Percentiles rank a stretch among this genome's conserved stretches.
Evolutionary conservation across 768 basidiomycete species (phyloP).

Genomic region (Imleria badia): DNA sequence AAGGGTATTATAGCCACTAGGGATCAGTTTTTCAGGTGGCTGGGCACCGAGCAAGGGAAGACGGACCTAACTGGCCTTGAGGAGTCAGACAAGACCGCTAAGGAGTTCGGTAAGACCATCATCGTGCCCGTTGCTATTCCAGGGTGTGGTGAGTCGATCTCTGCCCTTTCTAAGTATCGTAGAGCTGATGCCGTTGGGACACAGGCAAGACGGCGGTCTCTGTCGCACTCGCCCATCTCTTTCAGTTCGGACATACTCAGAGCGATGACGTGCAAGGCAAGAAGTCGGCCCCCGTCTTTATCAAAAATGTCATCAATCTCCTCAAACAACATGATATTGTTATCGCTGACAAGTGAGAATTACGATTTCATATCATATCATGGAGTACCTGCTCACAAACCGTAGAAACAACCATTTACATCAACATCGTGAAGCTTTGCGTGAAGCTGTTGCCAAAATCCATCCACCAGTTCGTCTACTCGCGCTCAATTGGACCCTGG

Average conservation of each 20-base stretch:
- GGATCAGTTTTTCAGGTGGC: slow-evolving; percentile 74
- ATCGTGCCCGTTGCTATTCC: slow-evolving; percentile 90
- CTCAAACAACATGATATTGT: slow-evolving; percentile 72
- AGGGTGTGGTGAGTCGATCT: slow-evolving; percentile 71
- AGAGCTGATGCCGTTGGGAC: not conserved
- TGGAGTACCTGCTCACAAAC: not conserved
- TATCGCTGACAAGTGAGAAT: slow-evolving; percentile 86
- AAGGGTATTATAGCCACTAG: slow-evolving; percentile 85
- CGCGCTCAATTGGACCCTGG: slow-evolving; percentile 75
- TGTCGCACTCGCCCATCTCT: slow-evolving; percentile 75
- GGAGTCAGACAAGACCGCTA: slow-evolving; percentile 15
- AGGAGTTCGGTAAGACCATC: slow-evolving; percentile 66
- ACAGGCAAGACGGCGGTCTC: slow-evolving; percentile 87
- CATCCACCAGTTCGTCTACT: slow-evolving; percentile 67
- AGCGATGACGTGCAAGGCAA: slow-evolving; percentile 86
- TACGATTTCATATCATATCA: not conserved
- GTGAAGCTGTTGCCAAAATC: slow-evolving; percentile 46
- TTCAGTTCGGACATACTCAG: slow-evolving; percentile 89
- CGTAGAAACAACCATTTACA: slow-evolving; percentile 84
- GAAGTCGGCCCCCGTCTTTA: slow-evolving; percentile 66
- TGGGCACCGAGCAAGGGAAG: slow-evolving; percentile 49
- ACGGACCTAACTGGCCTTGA: slow-evolving; percentile 29
- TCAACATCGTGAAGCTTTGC: slow-evolving; percentile 75
- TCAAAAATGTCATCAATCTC: slow-evolving; percentile 66
- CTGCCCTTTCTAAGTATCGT: not conserved